These are phyloP conservation scores for Aspergillus haitiensis DNA, from an alignment of 495 filamentous ascomycete species.

Conservation along the genomic window DNA sequence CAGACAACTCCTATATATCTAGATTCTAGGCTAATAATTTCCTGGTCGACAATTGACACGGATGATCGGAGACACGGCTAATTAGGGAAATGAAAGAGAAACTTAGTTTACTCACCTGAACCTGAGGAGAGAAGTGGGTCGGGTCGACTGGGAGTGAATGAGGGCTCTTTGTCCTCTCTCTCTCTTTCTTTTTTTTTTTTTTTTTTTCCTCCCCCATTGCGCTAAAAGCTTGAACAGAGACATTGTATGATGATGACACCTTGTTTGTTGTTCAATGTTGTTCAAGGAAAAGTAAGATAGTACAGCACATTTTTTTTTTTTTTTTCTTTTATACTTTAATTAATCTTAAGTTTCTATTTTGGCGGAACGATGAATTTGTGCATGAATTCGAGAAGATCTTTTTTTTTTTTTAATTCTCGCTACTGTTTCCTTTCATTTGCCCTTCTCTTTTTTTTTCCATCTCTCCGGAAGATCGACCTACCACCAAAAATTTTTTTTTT, in stretches of 20 bases:
- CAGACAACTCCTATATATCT: background rate
- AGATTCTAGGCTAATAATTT: slow-evolving; percentile 7
- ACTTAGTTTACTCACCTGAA: background rate
- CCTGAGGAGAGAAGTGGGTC: background rate
- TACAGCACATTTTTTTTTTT: no score
- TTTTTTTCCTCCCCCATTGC: background rate
- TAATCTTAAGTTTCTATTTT: no score
- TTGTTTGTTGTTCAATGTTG: background rate
- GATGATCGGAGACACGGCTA: slow-evolving; percentile 12
- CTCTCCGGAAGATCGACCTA: background rate
- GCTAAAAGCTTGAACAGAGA: slow-evolving; percentile 13
- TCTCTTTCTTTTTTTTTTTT: background rate
- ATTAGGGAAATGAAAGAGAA: slow-evolving; percentile 9
- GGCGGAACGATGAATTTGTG: no score
- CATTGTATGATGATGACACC: slow-evolving; percentile 1
- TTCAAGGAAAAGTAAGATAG: no score
- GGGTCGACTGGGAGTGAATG: slow-evolving; percentile 4
- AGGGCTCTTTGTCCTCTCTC: slow-evolving; percentile 1
- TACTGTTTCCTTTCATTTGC: no score
- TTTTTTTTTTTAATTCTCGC: no score
- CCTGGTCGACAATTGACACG: slow-evolving; percentile 1
- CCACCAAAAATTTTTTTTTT: background rate
- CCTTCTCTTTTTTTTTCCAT: background rate
- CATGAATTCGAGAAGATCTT: no score
- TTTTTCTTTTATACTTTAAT: no score